Evolutionary conservation across 192 early-diverging fungal genomes (phyloP), one percentile per base, ranked within the genome.

Genomic region (Coemansia sp.): DNA sequence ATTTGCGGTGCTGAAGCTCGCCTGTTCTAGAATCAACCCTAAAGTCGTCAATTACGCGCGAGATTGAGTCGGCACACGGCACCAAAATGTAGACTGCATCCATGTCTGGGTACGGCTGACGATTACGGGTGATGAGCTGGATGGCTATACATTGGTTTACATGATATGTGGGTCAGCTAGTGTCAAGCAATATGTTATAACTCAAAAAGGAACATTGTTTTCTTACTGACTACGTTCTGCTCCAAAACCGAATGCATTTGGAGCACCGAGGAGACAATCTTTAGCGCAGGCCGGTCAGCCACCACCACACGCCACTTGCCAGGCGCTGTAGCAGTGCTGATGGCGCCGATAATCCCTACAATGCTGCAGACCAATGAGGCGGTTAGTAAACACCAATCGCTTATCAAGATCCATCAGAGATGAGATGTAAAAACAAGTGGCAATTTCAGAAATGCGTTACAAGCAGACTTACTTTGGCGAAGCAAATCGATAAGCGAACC

Each of bases 71-170:
- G 9, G 69, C 73, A 12, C 59, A 78, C 2, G 83, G 83, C 23
- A 74, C 69, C 3, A 84, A 43, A 10, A 84, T 68, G 52, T 84
- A 84, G 16, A 84, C 64, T 10, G 75, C 83, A 26, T 84, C 83
- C 65, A 71, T 65, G 4, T 82, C 74, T 4, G 64, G 71, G 35
- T 77, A 77, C 10, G 70, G 61, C 74, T 82, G 80, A 18, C 80
- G 69, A 48, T 49, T 73, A 19, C 68, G 65, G 24, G 73, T 71
- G 18, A 82, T 64, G 23, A 73, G 58, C 63, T 82, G 71, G n/a
- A 82, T 68, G 11, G 74, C 80, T 73, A 81, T 38, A 14, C 4
- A 16, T 20, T 14, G 38, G 29, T 20, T 35, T 29, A 1, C 22
- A 49, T n/a, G 41, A 0, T n/a, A 43, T 43, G 13, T n/a, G 16